Conservation (phyloP, 192 early-diverging fungal species). For the Backusella luteola region DNA sequence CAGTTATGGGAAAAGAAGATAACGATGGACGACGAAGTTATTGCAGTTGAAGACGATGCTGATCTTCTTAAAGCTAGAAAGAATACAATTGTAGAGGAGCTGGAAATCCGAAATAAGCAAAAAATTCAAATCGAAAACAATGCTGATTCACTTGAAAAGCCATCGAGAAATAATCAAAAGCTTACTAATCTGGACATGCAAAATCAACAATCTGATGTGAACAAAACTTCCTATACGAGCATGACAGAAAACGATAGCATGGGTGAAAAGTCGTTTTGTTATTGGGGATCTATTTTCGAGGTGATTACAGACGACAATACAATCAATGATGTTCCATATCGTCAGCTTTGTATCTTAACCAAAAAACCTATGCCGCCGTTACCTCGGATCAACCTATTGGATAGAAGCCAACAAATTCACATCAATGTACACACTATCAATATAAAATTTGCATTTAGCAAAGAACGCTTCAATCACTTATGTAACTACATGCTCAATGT, state of each 20-base stretch:
- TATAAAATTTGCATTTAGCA: constrained; percentile 19
- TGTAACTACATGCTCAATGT: constrained; percentile 53
- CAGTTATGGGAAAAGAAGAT: constrained; percentile 35
- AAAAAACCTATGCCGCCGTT: constrained; percentile 34
- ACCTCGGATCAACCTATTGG: constrained; percentile 25
- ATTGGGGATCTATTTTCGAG: constrained; percentile 37
- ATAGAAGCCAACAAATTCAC: constrained; percentile 18
- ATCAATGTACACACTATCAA: constrained; percentile 17
- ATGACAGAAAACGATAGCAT: background rate
- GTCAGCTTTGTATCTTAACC: constrained; percentile 45
- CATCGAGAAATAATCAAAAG: background rate
- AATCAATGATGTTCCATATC: constrained; percentile 31
- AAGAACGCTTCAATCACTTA: constrained; percentile 37
- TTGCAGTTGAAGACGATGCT: background rate
- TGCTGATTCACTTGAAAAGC: background rate
- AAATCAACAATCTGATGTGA: background rate
- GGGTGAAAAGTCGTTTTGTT: background rate
- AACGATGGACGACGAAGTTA: background rate
- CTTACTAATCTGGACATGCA: background rate
- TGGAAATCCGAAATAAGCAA: background rate
- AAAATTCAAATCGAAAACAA: background rate
- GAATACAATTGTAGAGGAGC: background rate
- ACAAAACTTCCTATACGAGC: background rate
- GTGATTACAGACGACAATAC: background rate
- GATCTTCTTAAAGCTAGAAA: background rate